Evolutionary conservation across 2,329 filamentous ascomycete species (phyloP), one percentile per base, ranked within the genome.

Genomic region (Pyrenophora graminea): DNA sequence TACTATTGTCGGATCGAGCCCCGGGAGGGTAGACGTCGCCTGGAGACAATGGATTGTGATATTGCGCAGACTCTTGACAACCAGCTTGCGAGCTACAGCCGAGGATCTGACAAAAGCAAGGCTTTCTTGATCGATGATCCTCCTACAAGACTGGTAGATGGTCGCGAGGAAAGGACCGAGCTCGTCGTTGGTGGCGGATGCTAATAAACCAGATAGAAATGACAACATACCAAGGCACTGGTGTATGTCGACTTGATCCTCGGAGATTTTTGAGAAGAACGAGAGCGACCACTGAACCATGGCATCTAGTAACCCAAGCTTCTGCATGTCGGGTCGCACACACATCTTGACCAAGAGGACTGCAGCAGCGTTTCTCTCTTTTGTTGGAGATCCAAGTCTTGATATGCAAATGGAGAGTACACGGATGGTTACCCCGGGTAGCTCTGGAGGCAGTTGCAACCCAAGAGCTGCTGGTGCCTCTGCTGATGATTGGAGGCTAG

Each of bases 331-430:
- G 39, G 84, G 85, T 13, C 94, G 84, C 69, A 92, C 85, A n/a
- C 87, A 84, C 39, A 97, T 79, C 39, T 91, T 84, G 15, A 96
- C 89, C 6, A 99, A 79, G 19, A 97, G 79, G 2, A 84, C 80
- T 52, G 88, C 91, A n/a, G 94, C 92, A 8, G 91, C 91, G 72
- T 94, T 90, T 50, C 90, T 85, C 68, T 97, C 93, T 64, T 96
- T 97, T 0, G 92, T 91, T 0, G 93, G 82, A 1, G 83, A 85
- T 5, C 83, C 78, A 13, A 97, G 81, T 66, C 91, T 90, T 49
- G 82, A 80, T 46, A 91, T 76, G 6, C 86, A 89, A 21, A 96
- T 72, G 0, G 85, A 83, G 4, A 96, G 77, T 8, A 94, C 78
- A 12, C 90, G 82, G 5, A 83, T 76, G 0, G 90, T 83, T 49